These are phyloP conservation scores for Pluteus cervinus DNA, from an alignment of 768 basidiomycete species.

Conservation along the genomic window DNA sequence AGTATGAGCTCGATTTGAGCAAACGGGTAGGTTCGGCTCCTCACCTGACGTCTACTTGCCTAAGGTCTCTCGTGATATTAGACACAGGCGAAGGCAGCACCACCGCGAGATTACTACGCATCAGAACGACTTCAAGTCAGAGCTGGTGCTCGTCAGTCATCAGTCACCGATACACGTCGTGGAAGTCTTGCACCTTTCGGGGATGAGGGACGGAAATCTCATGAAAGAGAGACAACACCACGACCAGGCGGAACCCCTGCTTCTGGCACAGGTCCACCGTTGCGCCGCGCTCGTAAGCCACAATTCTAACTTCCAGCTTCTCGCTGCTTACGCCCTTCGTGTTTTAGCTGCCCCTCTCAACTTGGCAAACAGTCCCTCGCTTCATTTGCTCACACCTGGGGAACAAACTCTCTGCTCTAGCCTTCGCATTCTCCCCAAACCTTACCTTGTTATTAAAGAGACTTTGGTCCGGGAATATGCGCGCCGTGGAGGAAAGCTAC, in stretches of 20 bases:
- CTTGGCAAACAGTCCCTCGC: slow-evolving; percentile 81
- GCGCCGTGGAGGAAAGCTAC: slow-evolving; percentile 80
- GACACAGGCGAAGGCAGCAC: slow-evolving; percentile 58
- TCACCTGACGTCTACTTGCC: slow-evolving; percentile 4
- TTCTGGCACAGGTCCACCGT: slow-evolving; percentile 28
- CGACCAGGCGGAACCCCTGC: slow-evolving; percentile 33
- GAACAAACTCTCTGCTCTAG: slow-evolving; percentile 87
- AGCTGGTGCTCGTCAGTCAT: slow-evolving; percentile 44
- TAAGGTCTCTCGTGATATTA: slow-evolving; percentile 18
- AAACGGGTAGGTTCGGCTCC: slow-evolving; percentile 53
- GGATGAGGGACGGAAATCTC: slow-evolving; percentile 50
- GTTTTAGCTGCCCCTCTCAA: slow-evolving; percentile 62
- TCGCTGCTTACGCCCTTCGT: slow-evolving; percentile 2
- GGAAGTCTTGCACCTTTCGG: slow-evolving; percentile 32
- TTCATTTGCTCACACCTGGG: slow-evolving; percentile 83
- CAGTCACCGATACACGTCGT: slow-evolving; percentile 48
- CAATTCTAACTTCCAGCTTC: slow-evolving; percentile 1
- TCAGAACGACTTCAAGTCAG: slow-evolving; percentile 50
- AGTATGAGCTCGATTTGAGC: slow-evolving; percentile 70
- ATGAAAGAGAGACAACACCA: slow-evolving; percentile 61
- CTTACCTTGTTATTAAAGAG: slow-evolving; percentile 95
- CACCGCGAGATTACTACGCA: slow-evolving; percentile 47
- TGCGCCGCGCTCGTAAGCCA: slow-evolving; percentile 38
- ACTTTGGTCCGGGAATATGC: slow-evolving; percentile 92
- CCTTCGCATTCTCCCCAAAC: slow-evolving; percentile 88